Evolutionary conservation across 148 eudicot genomes (phyloP).

Genomic region (Cornus florida): DNA sequence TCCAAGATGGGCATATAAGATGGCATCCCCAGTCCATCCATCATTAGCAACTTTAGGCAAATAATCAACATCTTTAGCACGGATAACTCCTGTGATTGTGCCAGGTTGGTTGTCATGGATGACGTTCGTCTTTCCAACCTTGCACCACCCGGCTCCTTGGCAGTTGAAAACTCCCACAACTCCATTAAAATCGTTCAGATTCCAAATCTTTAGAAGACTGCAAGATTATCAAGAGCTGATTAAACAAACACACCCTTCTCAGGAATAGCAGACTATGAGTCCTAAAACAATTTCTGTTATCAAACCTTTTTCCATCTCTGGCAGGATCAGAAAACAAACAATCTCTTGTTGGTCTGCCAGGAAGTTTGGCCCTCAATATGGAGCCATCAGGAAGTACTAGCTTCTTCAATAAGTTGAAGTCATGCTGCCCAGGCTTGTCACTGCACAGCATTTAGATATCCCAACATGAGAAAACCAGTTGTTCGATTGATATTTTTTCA

Average conservation of each 20-base stretch:
- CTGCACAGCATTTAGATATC: constrained; percentile 30
- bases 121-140: constrained; percentile 67
- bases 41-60: constrained; percentile 50
- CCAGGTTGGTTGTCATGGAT: constrained; percentile 76
- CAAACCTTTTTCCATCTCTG: constrained; percentile 77
- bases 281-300: background rate
- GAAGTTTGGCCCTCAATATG: constrained; percentile 78
- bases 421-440: constrained; percentile 89
- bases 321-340: constrained; percentile 83
- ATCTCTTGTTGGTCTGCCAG: constrained; percentile 81
- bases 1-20: constrained; percentile 56
- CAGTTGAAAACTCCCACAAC: constrained; percentile 86
- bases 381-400: constrained; percentile 91
- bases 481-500: background rate
- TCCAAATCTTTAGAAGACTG: constrained; percentile 88
- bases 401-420: constrained; percentile 69
- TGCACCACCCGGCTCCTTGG: constrained; percentile 98
- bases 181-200: constrained; percentile 73
- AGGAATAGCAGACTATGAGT: background rate
- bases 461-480: background rate
- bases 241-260: background rate
- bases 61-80: constrained; percentile 64
- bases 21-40: constrained; percentile 61
- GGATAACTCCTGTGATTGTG: constrained; percentile 47
- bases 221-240: background rate